Evolutionary conservation across 768 basidiomycete genomes (phyloP).

Genomic region (Gloeostereum incarnatum): DNA sequence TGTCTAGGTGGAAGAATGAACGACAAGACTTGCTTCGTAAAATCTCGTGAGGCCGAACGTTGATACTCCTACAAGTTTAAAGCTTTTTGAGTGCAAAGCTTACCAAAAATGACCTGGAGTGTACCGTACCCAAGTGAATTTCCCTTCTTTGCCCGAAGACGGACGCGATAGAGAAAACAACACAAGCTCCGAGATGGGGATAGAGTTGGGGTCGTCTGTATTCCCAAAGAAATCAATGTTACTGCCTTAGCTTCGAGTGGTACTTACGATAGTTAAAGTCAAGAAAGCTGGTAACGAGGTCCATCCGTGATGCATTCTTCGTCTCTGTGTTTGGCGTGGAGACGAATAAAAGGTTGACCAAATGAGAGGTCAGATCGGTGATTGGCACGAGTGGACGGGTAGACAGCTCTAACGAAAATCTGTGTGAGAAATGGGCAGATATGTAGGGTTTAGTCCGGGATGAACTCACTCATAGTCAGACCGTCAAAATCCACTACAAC

Average conservation of each 20-base stretch:
- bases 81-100: constrained; percentile 6
- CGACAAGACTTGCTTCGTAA: constrained; percentile 34
- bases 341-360: constrained; percentile 40
- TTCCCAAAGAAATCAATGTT: too few species aligned
- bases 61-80: constrained; percentile 22
- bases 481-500: constrained; percentile 43
- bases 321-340: constrained; percentile 20
- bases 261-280: constrained; percentile 59
- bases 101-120: too few species aligned
- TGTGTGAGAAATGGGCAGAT: constrained; percentile 12
- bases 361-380: constrained; percentile 20
- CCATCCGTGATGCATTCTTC: constrained; percentile 23
- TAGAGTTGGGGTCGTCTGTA: too few species aligned
- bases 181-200: constrained; percentile 29
- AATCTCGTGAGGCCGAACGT: constrained; percentile 25
- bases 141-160: constrained; percentile 6
- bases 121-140: constrained; percentile 29
- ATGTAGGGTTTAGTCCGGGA: not conserved
- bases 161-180: too few species aligned
- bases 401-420: too few species aligned
- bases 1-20: constrained; percentile 29
- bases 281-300: constrained; percentile 43
- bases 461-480: constrained; percentile 29
- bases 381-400: constrained; percentile 38
- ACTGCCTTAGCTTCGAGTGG: too few species aligned